These are phyloP conservation scores for Anethum foeniculum DNA, from an alignment of 140 eudicot genomes.

Conservation along the genomic window DNA sequence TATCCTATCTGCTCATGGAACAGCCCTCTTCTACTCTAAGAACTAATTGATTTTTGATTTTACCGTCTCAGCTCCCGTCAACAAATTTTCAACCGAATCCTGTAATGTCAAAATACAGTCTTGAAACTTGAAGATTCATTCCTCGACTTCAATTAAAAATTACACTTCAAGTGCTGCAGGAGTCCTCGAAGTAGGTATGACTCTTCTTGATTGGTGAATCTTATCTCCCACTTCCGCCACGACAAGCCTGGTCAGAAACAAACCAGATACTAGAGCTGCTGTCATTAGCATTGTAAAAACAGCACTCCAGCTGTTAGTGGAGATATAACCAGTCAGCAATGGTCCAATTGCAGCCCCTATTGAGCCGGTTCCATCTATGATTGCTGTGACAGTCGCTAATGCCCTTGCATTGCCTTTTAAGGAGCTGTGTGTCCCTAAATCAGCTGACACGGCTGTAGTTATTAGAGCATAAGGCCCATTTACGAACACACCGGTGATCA, in stretches of 20 bases:
- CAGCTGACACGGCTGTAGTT: slow-evolving; percentile 93
- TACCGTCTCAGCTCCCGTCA: background rate
- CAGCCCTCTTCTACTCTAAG: slow-evolving; percentile 6
- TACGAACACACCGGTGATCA: slow-evolving; percentile 71
- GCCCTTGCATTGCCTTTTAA: slow-evolving; percentile 73
- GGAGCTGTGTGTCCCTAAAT: slow-evolving; percentile 88
- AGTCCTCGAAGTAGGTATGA: slow-evolving; percentile 10
- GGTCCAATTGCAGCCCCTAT: slow-evolving; percentile 96
- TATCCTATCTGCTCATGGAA: background rate
- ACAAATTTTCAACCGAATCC: background rate
- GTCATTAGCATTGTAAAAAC: slow-evolving; percentile 83
- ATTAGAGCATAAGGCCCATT: slow-evolving; percentile 97
- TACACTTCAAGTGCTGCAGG: slow-evolving; percentile 29
- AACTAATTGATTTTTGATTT: background rate
- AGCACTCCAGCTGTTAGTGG: slow-evolving; percentile 69
- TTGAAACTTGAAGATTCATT: background rate
- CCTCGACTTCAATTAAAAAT: background rate
- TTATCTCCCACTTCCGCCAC: slow-evolving; percentile 63
- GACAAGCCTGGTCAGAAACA: slow-evolving; percentile 79
- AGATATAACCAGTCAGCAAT: slow-evolving; percentile 73
- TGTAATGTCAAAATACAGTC: background rate
- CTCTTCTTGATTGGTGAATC: slow-evolving; percentile 34
- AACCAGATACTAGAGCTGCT: slow-evolving; percentile 72
- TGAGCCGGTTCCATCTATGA: slow-evolving; percentile 92
- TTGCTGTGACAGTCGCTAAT: slow-evolving; percentile 85